phyloP scores from a whole-genome alignment of 768 basidiomycete species.

The Pleurotus tuber-regium region DNA sequence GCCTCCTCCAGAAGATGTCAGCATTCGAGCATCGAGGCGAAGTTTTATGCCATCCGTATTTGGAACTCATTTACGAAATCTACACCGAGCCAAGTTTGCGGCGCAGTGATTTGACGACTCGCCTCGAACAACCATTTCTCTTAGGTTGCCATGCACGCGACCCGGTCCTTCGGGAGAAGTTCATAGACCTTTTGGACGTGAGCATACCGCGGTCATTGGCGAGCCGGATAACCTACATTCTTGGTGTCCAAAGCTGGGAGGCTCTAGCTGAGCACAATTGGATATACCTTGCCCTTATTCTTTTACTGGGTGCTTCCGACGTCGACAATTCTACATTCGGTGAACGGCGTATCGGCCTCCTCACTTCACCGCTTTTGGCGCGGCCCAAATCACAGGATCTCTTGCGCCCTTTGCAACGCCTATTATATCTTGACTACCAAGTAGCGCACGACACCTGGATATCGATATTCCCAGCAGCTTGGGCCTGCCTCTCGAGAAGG shows the following conservation, averaged over 20 bases:
- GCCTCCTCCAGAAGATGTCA: conserved; percentile 84
- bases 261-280: conserved; percentile 89
- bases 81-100: conserved; percentile 85
- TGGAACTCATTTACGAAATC: conserved; percentile 90
- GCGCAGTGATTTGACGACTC: conserved; percentile 89
- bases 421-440: conserved; percentile 77
- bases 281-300: conserved; percentile 88
- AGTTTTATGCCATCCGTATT: conserved; percentile 75
- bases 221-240: conserved; percentile 82
- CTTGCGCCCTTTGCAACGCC: conserved; percentile 75
- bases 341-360: conserved; percentile 38
- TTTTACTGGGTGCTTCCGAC: conserved; percentile 69
- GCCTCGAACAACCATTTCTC: conserved; percentile 91
- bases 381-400: conserved; percentile 51
- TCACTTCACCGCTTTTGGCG: conserved; percentile 28
- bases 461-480: conserved; percentile 80
- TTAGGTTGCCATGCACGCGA: conserved; percentile 88
- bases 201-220: conserved; percentile 83
- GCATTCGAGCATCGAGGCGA: conserved; percentile 79
- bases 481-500: conserved; percentile 80
- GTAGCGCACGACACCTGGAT: conserved; percentile 85
- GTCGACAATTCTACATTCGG: conserved; percentile 34
- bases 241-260: conserved; percentile 96
- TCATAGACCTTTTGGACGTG: conserved; percentile 86
- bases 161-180: conserved; percentile 71